Evolutionary conservation across 108 stramenopile species (phyloP).

Genomic region (Nannochloropsis granulata): DNA sequence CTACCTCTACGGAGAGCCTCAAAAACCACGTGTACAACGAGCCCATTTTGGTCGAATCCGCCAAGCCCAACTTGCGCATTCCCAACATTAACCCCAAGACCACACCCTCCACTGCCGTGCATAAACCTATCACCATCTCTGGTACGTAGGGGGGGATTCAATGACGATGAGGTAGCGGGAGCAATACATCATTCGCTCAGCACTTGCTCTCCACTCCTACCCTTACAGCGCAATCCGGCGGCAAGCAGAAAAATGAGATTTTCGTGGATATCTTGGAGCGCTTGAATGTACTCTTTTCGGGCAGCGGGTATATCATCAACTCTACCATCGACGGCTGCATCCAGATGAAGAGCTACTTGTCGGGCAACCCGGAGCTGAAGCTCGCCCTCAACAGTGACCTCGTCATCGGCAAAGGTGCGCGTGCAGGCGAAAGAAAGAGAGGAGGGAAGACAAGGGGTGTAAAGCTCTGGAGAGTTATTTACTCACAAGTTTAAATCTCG

Average conservation of each 20-base stretch:
- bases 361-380: constrained; percentile 91
- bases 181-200: too few species aligned
- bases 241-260: constrained; percentile 92
- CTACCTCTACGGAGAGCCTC: constrained; percentile 77
- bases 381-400: constrained; percentile 96
- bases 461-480: too few species aligned
- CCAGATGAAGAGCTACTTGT: constrained; percentile 76
- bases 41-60: constrained; percentile 65
- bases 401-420: constrained; percentile 58
- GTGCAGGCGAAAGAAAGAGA: background rate
- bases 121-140: constrained; percentile 72
- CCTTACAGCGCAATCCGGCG: constrained; percentile 41
- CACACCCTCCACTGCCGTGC: constrained; percentile 76
- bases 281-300: constrained; percentile 89
- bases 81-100: constrained; percentile 72
- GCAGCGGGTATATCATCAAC: constrained; percentile 92
- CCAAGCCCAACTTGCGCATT: constrained; percentile 47
- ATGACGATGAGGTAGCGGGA: too few species aligned
- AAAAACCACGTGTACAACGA: constrained; percentile 97
- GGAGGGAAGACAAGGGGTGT: too few species aligned
- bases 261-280: constrained; percentile 99
- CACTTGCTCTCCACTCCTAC: too few species aligned
- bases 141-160: background rate
- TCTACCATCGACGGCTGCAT: constrained; percentile 96
- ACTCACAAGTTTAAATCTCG: too few species aligned